Evolutionary conservation across 1,284 basidiomycete genomes (phyloP).

Genomic region (Cutaneotrichosporon sp.): DNA sequence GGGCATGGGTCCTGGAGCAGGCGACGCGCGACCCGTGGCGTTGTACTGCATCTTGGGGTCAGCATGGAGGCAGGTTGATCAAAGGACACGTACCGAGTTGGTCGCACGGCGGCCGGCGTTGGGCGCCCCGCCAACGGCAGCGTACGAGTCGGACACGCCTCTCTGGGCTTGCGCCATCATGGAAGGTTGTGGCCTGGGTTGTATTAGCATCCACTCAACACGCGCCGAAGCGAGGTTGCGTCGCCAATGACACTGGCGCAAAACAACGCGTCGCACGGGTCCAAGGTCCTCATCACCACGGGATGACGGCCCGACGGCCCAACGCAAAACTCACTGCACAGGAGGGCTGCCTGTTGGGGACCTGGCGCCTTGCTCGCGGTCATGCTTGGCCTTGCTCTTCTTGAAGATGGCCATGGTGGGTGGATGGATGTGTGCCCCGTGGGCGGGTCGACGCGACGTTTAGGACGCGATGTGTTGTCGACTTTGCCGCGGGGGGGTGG

Average conservation of each 20-base stretch:
- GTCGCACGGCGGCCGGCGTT: constrained; percentile 14
- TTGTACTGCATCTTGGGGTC: not conserved
- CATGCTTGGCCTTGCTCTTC: constrained; percentile 17
- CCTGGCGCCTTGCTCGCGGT: constrained; percentile 18
- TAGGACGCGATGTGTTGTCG: not conserved
- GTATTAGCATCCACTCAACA: not conserved
- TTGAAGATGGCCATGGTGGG: constrained; percentile 24
- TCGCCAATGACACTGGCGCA: not conserved
- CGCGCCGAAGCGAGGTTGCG: not conserved
- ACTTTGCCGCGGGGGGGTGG: too few species aligned
- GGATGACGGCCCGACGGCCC: too few species aligned
- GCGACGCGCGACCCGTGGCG: constrained; percentile 11
- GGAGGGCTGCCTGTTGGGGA: constrained; percentile 19
- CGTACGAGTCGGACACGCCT: constrained; percentile 15
- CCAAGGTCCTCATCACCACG: not conserved
- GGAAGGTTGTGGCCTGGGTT: constrained; percentile 6
- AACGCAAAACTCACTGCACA: constrained; percentile 15
- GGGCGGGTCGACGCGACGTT: not conserved
- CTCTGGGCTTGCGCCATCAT: constrained; percentile 6
- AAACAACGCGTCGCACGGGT: not conserved
- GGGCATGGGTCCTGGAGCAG: not conserved
- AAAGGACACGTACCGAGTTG: not conserved
- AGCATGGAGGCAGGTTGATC: not conserved
- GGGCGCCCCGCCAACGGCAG: not conserved
- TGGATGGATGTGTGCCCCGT: not conserved